phyloP scores from a whole-genome alignment of 2,329 filamentous ascomycete genomes.

The Apiospora pterosperma region DNA sequence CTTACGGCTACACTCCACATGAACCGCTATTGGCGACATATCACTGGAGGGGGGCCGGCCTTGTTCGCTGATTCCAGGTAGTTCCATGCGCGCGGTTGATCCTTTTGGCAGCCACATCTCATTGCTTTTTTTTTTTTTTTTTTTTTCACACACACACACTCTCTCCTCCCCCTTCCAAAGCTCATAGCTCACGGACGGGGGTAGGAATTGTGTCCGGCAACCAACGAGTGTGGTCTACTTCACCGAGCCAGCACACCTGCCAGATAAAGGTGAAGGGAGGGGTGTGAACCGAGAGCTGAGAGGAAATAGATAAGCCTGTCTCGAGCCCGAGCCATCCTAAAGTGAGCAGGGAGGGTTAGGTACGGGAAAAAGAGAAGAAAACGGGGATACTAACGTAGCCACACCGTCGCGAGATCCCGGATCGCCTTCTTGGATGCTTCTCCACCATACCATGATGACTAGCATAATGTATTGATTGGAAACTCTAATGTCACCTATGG shows the following conservation, averaged over 20 bases:
- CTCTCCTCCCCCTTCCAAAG: neutral
- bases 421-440: neutral
- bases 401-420: neutral
- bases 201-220: neutral
- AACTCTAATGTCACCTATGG: constrained; percentile 1
- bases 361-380: neutral
- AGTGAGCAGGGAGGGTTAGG: neutral
- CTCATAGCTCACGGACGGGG: neutral
- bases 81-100: neutral
- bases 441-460: neutral
- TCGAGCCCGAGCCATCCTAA: neutral
- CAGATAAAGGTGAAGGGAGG: neutral
- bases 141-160: too few relatives aligned
- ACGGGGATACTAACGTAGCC: neutral
- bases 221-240: neutral
- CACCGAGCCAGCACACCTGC: neutral
- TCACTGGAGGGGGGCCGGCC: neutral
- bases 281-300: neutral
- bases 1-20: neutral
- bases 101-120: neutral
- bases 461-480: neutral
- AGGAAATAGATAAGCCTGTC: neutral
- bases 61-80: neutral
- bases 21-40: neutral
- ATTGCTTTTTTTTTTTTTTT: neutral